A percentile compares a stretch with the other conserved stretches of the same genome.
phyloP scores from a whole-genome alignment of 176 grass and related monocot genomes.

The Paspalum vaginatum region DNA sequence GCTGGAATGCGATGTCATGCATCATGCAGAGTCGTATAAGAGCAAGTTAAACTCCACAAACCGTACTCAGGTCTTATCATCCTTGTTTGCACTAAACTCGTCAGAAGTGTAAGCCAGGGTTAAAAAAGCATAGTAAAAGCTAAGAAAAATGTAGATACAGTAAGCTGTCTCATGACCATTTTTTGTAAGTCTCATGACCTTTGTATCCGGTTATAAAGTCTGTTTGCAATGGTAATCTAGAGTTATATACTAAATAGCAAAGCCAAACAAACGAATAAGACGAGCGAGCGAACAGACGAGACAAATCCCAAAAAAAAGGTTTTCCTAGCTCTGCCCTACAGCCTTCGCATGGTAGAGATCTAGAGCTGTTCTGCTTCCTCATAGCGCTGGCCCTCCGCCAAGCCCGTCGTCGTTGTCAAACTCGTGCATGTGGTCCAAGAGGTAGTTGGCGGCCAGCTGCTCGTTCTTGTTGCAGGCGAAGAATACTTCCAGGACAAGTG shows the following conservation, averaged over 20 bases:
- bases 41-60: neutral
- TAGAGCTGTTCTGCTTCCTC: slow-evolving; percentile 5
- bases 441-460: slow-evolving; percentile 74
- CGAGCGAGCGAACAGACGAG: neutral
- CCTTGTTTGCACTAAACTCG: neutral
- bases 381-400: neutral
- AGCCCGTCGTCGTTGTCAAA: slow-evolving; percentile 63
- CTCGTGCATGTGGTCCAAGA: slow-evolving; percentile 84
- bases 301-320: slow-evolving; percentile 46
- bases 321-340: slow-evolving; percentile 36
- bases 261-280: slow-evolving; percentile 11
- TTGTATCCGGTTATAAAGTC: slow-evolving; percentile 39
- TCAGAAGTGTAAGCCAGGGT: neutral
- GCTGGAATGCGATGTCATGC: neutral
- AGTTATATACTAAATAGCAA: slow-evolving; percentile 47
- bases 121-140: neutral
- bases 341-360: slow-evolving; percentile 36
- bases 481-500: slow-evolving; percentile 80
- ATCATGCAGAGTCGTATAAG: neutral
- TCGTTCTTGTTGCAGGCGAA: slow-evolving; percentile 89
- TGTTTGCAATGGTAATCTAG: slow-evolving; percentile 38
- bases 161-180: slow-evolving; percentile 18
- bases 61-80: neutral
- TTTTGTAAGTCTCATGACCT: neutral
- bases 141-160: neutral